Evolutionary conservation across 768 basidiomycete genomes (phyloP), one percentile per base, ranked within the genome.

Genomic region (Russula olivacea): DNA sequence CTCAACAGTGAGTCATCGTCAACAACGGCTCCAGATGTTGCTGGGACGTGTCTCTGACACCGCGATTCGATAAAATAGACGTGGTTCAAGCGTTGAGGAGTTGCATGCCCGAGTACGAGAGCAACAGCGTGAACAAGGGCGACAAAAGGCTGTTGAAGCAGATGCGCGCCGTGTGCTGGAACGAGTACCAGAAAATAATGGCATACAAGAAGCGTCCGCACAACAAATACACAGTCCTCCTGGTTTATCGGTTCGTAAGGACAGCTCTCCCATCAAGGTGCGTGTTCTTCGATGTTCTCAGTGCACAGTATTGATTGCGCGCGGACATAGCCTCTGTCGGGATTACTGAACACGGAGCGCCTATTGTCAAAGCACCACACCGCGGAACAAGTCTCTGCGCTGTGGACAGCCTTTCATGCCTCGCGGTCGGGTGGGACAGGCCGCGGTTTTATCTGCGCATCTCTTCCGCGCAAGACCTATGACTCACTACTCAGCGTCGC

Each of bases 361-460:
- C 74, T 95, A 25, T 69, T 90, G 61, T 76, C 81, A 28, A 80
- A 81, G 11, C 83, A 88, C 0, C 89, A 92, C 71, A 86, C 88
- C 2, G 59, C 84, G 6, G 81, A 82, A 11, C 89, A 91, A 71
- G 81, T 99, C 68, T 81, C 87, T 4, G 80, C 86, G 0, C 79
- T 98, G 0, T 98, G 96, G 96, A 90, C 84, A 3, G 81, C 89
- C 0, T 98, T 95, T 70, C 95, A 98, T 72, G 81, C 84, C 15
- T 84, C 89, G 4, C 85, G 90, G 34, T 88, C 91, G 1, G 80
- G 83, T 11, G 86, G 91, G 0, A 90, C 91, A 0, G 88, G 90
- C 17, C 85, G 89, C 40, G 91, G 91, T 11, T 93, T 83, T 71
- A 80, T 98, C 32, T 95, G 88, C 63, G 96, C 96, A 2, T 78